Base-by-base conservation (phyloP, 139 green algal genomes). In the Chlorokybus atmophyticus region DNA sequence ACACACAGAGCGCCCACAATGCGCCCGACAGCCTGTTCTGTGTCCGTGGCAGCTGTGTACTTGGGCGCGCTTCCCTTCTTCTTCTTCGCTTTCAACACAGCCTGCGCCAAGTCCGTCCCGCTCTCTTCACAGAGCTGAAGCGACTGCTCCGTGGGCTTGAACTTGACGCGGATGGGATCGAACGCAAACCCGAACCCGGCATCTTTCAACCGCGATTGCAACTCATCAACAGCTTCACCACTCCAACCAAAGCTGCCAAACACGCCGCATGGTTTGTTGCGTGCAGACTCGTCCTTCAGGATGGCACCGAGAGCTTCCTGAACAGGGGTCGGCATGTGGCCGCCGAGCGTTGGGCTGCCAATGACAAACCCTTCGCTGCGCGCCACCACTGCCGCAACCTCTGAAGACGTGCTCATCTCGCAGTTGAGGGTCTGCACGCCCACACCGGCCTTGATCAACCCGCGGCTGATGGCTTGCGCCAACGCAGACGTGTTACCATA, bases 221-320 rank as follows among this genome's bases (percentile, higher is more conserved):
- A 59, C 41, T 79, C 65, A 51, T 82, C 75, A 5, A 80, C 70
- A 17, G 88, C 88, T 71, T 96, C 88, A 1, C 88, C 88, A 47
- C 67, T 84, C 88, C 88, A 96, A 1, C 89, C 89, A 74, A 95
- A 97, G 66, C 75, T 87, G 42, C 89, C 89, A 79, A 96, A 97
- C 56, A 94, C 88, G 32, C 88, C 88, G 52, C 77, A 90, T 14
- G 88, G 87, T 52, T 91, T 65, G 32, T 59, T 44, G 30, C 74
- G 78, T 29, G 79, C 78, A 5, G 41, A 2, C 0, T 67, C 19
- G 35, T 89, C 60, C 3, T 76, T 60, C 42, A 97, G 67, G 32
- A 97, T 83, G 28, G 75, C 57, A 25, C 89, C 89, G 50, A 96
- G 71, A 5, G 87, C 82, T 23, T 78, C 70, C 54, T 67, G 59